Conservation (phyloP, 1,284 basidiomycete genomes). For the Thecaphora thlaspeos region DNA sequence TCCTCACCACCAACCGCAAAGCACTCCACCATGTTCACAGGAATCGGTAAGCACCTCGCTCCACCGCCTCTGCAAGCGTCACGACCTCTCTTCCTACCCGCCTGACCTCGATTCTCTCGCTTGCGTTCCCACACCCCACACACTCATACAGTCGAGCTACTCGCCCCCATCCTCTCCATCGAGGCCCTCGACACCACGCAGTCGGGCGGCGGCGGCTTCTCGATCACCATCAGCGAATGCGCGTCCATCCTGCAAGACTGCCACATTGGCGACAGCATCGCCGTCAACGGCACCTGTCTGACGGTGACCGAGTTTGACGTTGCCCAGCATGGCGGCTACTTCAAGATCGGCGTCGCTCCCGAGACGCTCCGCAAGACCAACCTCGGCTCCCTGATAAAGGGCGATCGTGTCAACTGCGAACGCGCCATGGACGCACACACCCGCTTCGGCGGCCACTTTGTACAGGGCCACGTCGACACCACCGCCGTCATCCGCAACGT, state of each 20-base stretch:
- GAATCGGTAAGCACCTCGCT: conserved; percentile 28
- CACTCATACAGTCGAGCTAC: conserved; percentile 64
- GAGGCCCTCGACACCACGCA: conserved; percentile 62
- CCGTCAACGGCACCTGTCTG: conserved; percentile 76
- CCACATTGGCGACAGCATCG: conserved; percentile 90
- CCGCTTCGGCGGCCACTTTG: conserved; percentile 94
- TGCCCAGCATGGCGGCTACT: conserved; percentile 60
- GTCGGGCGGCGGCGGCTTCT: conserved; percentile 70
- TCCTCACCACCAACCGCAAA: conserved; percentile 13
- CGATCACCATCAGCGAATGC: conserved; percentile 74
- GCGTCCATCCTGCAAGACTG: conserved; percentile 83
- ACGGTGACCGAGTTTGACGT: conserved; percentile 79
- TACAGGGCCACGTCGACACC: conserved; percentile 78
- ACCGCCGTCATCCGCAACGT: conserved; percentile 66
- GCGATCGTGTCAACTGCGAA: conserved; percentile 88
- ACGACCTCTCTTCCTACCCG: too few relatives aligned
- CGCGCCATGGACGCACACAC: conserved; percentile 86
- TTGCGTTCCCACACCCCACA: neutral
- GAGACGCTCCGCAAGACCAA: conserved; percentile 90
- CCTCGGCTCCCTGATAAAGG: conserved; percentile 72
- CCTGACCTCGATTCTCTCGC: neutral
- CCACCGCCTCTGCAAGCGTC: too few relatives aligned
- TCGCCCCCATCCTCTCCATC: conserved; percentile 71
- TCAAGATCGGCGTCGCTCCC: conserved; percentile 91
- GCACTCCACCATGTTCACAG: conserved; percentile 40